phyloP scores from a whole-genome alignment of 1,139 yeast genomes.

The Candida frijolesensis region DNA sequence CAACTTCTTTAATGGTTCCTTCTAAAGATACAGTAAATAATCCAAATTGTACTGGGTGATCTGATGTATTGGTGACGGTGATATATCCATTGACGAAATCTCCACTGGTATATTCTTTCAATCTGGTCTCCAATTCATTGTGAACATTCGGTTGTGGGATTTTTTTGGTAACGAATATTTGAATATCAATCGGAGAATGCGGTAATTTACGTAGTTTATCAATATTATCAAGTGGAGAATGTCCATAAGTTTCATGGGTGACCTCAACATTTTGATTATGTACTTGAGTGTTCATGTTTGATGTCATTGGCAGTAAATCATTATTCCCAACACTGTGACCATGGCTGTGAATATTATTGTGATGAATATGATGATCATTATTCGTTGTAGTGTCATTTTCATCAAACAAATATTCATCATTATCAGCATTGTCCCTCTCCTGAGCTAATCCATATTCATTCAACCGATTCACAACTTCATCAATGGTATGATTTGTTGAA shows the following conservation, averaged over 20 bases:
- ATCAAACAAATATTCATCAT: constrained; percentile 26
- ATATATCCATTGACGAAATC: constrained; percentile 43
- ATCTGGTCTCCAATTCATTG: constrained; percentile 43
- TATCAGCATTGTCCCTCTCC: constrained; percentile 20
- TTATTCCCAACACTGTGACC: not conserved
- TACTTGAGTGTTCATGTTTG: constrained; percentile 11
- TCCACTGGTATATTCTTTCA: constrained; percentile 48
- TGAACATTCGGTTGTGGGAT: constrained; percentile 39
- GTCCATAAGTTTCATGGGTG: constrained; percentile 37
- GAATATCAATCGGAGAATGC: constrained; percentile 44
- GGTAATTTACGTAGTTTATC: constrained; percentile 39
- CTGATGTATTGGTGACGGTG: constrained; percentile 40
- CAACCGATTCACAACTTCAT: constrained; percentile 20
- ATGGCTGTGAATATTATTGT: too few species aligned
- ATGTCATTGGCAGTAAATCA: constrained; percentile 4
- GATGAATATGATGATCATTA: not conserved
- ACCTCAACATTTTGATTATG: constrained; percentile 22
- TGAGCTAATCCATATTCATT: constrained; percentile 18
- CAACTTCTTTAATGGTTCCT: constrained; percentile 45
- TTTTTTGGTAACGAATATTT: constrained; percentile 44
- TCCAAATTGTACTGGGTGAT: constrained; percentile 45
- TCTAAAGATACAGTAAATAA: constrained; percentile 49
- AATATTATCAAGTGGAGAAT: constrained; percentile 48
- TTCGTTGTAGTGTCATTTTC: constrained; percentile 19
- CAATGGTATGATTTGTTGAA: constrained; percentile 13